Base-by-base conservation (phyloP, 1,284 basidiomycete species). In the Microbotryomycetes sp. region DNA sequence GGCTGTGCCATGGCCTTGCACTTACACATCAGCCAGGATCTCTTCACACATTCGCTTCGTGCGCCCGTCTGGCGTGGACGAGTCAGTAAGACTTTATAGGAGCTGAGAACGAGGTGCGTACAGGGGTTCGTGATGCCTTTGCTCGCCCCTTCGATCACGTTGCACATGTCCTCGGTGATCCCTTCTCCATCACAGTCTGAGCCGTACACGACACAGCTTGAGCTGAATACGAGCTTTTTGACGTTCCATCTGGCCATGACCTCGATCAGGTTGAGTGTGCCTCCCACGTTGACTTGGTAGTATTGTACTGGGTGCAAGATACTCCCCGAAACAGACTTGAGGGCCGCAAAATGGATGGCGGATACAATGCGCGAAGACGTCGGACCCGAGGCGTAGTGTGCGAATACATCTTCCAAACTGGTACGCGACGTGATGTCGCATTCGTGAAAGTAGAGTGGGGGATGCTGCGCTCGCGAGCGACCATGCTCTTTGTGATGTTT, bases 1-100 rank as follows among this genome's bases (percentile, higher is more conserved):
- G 31, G 46, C 4, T 16, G n/a, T 3, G 6, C 4, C 18, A 16
- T 4, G n/a, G 7, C 5, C 5, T 16, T n/a, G 7, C 27, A 52
- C 57, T 3, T 24, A 54, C 58, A 59, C 24, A 29, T 59, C 58
- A 9, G 58, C 54, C 16, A 59, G 26, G 7, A 59, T 41, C 35
- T 59, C 58, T 45, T 59, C 58, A 27, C 58, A 59, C 58, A 59
- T 59, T 24, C 58, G 24, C 52, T 59, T 59, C 24, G 58, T 59
- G 11, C 58, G 52, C 4, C 58, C 58, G 49, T 59, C 58, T 59
- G 27, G 18, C 35, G 35, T 41, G 35, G n/a, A n/a, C n/a, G 27
- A 29, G 27, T n/a, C n/a, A n/a, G n/a, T n/a, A n/a, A n/a, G n/a
- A n/a, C n/a, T 5, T 46, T 29, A 54, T n/a, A n/a, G n/a, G n/a